Base-by-base conservation (phyloP, 2,329 filamentous ascomycete species). In the Botryosphaeria agaves region DNA sequence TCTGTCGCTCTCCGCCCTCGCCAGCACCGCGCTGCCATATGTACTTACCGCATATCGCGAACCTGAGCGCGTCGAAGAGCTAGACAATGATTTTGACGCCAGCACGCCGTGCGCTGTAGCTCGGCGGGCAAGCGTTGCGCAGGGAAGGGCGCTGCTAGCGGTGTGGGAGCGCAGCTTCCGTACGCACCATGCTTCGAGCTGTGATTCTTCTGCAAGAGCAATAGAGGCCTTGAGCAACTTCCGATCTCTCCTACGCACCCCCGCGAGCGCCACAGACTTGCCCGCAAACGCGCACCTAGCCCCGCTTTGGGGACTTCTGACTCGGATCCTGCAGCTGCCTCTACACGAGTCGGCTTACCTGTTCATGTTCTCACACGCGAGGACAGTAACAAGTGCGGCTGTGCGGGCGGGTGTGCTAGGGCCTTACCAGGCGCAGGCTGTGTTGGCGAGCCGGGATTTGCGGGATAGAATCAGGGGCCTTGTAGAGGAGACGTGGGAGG, bases 11-110 rank as follows among this genome's bases (percentile, higher is more conserved):
- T 65, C 69, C 5, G 77, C 78, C 6, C 70, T 81, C 45, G 76
- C 79, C 21, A 69, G 69, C 29, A 77, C 78, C 1, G 70, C 74
- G 2, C 64, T 89, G 1, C 81, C 81, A 1, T 87, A 83, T 52
- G 69, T 77, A 6, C 66, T 84, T 2, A 69, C 75, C 2, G 76
- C 70, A 1, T 69, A 81, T 48, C 62, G 69, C 30, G 41, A 62
- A 28, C 71, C 73, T 0, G 20, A 39, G 0, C 34, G 42, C 3
- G 56, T 84, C 4, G 49, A 60, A 7, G 49, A 53, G 0, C 61
- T 87, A 5, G 81, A 87, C 56, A 81, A 89, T 54, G 61, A 67
- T 39, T 69, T 81, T 29, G 81, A 89, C 50, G 80, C 81, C 6
- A 69, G 71, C 16, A 74, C 80, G 6, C 64, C 80, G 27, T 89